These are phyloP conservation scores for Talaromyces sp. DNA, from an alignment of 2,329 filamentous ascomycete species.

Conservation along the genomic window DNA sequence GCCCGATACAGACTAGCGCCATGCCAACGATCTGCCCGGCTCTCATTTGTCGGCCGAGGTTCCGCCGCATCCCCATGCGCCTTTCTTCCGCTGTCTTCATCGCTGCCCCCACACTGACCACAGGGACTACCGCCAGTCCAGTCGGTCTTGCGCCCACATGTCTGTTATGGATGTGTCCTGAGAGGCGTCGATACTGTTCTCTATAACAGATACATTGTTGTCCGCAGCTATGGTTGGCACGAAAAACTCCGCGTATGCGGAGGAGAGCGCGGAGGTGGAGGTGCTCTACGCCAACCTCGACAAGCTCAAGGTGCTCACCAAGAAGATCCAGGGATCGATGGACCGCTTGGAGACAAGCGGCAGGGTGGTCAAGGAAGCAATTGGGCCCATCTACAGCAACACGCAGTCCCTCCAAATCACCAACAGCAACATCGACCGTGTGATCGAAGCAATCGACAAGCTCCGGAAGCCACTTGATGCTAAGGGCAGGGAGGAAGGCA, in stretches of 20 bases:
- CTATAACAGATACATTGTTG: background rate
- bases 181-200: background rate
- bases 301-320: slow-evolving; percentile 88
- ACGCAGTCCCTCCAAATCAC: slow-evolving; percentile 85
- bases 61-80: background rate
- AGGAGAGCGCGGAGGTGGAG: slow-evolving; percentile 64
- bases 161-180: background rate
- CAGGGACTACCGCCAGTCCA: background rate
- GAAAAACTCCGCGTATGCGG: slow-evolving; percentile 55
- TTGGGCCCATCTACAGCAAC: slow-evolving; percentile 87
- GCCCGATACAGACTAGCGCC: background rate
- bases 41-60: background rate
- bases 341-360: slow-evolving; percentile 79
- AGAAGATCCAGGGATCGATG: slow-evolving; percentile 89
- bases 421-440: slow-evolving; percentile 79
- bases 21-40: background rate
- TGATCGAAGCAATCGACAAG: slow-evolving; percentile 80
- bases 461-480: slow-evolving; percentile 88
- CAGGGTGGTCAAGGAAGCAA: slow-evolving; percentile 84
- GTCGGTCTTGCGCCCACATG: background rate
- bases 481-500: slow-evolving; percentile 84
- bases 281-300: slow-evolving; percentile 68
- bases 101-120: background rate
- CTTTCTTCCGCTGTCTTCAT: background rate
- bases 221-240: slow-evolving; percentile 45